phyloP scores from a whole-genome alignment of 306 rosid species.

The Cicer arietinum region DNA sequence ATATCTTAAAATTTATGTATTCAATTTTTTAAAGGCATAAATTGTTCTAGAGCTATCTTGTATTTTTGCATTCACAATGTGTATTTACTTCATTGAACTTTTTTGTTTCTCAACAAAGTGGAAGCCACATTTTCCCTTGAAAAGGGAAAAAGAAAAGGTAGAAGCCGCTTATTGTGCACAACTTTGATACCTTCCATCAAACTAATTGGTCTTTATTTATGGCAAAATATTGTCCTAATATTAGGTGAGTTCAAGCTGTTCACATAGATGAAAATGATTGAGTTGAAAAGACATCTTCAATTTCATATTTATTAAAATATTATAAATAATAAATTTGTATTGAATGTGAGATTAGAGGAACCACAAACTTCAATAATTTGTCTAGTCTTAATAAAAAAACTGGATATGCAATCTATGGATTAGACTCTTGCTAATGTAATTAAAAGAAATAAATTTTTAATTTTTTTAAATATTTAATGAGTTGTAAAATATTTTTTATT shows the following conservation, averaged over 20 bases:
- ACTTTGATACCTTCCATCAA: slow-evolving; percentile 29
- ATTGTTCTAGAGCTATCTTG: background rate
- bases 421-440: too few relatives aligned
- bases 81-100: background rate
- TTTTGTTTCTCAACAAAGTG: background rate
- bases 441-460: too few relatives aligned
- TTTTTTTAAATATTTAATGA: too few relatives aligned
- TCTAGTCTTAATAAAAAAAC: too few relatives aligned
- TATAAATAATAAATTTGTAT: too few relatives aligned
- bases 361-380: too few relatives aligned
- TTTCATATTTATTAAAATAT: background rate
- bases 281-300: background rate
- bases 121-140: slow-evolving; percentile 16
- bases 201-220: slow-evolving; percentile 17
- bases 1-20: too few relatives aligned
- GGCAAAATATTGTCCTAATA: slow-evolving; percentile 19
- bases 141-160: background rate
- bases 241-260: slow-evolving; percentile 1
- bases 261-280: slow-evolving; percentile 15
- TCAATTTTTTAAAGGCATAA: too few relatives aligned
- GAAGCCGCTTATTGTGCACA: slow-evolving; percentile 19
- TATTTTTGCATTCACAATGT: background rate
- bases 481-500: too few relatives aligned
- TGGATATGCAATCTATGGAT: too few relatives aligned
- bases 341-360: too few relatives aligned